Base-by-base conservation (phyloP, 345 rosid species). In the Raphanus sativus region DNA sequence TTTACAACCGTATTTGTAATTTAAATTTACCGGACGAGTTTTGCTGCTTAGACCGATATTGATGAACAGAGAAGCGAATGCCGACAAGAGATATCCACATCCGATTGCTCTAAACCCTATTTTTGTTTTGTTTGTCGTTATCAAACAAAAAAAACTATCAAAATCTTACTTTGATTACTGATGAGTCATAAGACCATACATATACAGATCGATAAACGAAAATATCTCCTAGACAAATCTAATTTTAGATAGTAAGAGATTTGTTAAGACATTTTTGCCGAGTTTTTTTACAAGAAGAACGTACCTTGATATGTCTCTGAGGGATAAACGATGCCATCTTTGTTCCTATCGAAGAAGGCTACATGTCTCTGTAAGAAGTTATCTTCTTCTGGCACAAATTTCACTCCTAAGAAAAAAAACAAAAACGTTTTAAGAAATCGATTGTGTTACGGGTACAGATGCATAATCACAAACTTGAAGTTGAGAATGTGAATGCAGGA, bases 321-420 rank as follows among this genome's bases (percentile, higher is more conserved):
- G 3, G 95, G 97, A 77, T 93, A 89, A 40, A 93, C 82, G 13
- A 89, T 5, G 0, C 98, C 98, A 62, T 91, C 98, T 45, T 86
- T 78, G 77, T 93, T 87, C 78, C 85, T 78, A 25, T 93, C 98
- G 65, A 93, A 93, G 84, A 91, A 93, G 65, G 94, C 85, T 0
- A 78, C 98, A 61, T 93, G 98, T 75, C 82, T 89, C 70, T 91
- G 94, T 77, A 93, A 81, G 80, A 82, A 77, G 63, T 81, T 83
- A 55, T 80, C 82, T 62, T 80, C 78, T 59, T 80, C 82, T 45
- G 82, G 82, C 13, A 80, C 82, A 69, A 80, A 80, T 69, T 32
- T 69, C 26, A 3, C 79, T 62, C 34, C 82, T 80, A 11, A 26
- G 9, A 21, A 34, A 13, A 65, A n/a, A n/a, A 9, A 30, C 12